Conservation (phyloP, 148 eudicot genomes). For the Talinum fruticosum region DNA sequence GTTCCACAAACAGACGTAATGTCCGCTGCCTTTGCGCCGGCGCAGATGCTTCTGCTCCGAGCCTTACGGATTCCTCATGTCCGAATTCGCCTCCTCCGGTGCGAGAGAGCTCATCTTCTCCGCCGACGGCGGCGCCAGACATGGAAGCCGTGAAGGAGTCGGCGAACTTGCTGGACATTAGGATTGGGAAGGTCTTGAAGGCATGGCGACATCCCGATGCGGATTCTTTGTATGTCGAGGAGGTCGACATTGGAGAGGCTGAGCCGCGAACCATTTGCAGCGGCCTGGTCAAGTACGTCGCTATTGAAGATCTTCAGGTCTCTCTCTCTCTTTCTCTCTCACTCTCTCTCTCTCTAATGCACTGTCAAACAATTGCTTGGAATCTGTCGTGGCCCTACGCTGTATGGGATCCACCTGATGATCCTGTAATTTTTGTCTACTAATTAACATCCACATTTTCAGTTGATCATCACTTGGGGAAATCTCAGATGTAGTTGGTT, state of each 20-base stretch:
- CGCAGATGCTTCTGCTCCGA: too few relatives aligned
- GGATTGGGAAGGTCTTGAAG: conserved; percentile 69
- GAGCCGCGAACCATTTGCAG: conserved; percentile 79
- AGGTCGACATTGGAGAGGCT: conserved; percentile 80
- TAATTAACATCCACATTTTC: neutral
- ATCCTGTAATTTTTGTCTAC: neutral
- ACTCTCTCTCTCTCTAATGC: neutral
- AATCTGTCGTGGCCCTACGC: neutral
- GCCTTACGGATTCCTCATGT: conserved; percentile 13
- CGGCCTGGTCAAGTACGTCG: conserved; percentile 77
- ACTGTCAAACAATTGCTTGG: neutral
- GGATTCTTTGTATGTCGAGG: conserved; percentile 80
- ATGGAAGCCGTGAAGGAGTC: conserved; percentile 33
- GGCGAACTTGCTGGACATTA: conserved; percentile 61
- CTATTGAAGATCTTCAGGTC: conserved; percentile 72
- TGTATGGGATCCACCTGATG: neutral
- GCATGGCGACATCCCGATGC: conserved; percentile 88
- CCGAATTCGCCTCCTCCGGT: neutral
- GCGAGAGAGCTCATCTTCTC: neutral
- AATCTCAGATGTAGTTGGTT: neutral
- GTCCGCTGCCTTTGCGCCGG: conserved; percentile 29
- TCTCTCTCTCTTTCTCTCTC: neutral
- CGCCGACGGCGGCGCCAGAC: conserved; percentile 13
- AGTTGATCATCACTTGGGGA: neutral
- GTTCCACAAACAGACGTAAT: conserved; percentile 15